These are phyloP conservation scores for Durusdinium trenchii DNA, from an alignment of 73 alveolate genomes.

Conservation along the genomic window DNA sequence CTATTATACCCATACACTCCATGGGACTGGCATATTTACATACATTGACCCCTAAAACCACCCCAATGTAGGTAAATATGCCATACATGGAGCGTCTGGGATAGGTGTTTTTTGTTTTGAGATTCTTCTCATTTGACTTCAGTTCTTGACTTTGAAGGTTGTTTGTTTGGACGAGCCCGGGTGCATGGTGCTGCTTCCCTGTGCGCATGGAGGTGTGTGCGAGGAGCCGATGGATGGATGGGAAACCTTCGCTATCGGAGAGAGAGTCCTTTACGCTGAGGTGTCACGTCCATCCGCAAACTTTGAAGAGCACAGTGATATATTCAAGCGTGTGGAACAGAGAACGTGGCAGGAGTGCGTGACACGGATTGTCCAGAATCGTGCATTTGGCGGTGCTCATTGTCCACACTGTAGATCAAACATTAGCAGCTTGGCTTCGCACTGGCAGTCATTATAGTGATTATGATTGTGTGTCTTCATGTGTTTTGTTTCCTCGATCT, in stretches of 20 bases:
- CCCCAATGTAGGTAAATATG: neutral
- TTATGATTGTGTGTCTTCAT: too few species aligned
- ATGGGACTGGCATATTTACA: too few species aligned
- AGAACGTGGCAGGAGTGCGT: conserved; percentile 50
- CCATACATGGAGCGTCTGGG: neutral
- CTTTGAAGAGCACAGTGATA: too few species aligned
- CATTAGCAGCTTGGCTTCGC: conserved; percentile 34
- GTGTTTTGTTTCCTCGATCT: too few species aligned
- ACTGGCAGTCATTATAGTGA: too few species aligned
- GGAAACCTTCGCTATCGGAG: too few species aligned
- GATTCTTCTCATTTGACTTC: neutral
- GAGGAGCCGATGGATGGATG: too few species aligned
- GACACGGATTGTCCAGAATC: conserved; percentile 92
- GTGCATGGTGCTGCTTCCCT: conserved; percentile 81
- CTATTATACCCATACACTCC: too few species aligned
- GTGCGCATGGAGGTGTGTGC: conserved; percentile 94
- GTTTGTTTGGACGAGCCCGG: conserved; percentile 92
- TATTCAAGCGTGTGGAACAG: too few species aligned
- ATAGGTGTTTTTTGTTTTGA: neutral
- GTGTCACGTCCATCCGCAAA: too few species aligned
- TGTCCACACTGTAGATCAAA: conserved; percentile 91
- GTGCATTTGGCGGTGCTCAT: conserved; percentile 88
- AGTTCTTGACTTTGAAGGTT: neutral
- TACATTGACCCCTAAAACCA: too few species aligned
- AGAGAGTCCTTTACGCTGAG: too few species aligned